Base-by-base conservation (phyloP, 768 basidiomycete genomes). In the Kondoa subrosea region DNA sequence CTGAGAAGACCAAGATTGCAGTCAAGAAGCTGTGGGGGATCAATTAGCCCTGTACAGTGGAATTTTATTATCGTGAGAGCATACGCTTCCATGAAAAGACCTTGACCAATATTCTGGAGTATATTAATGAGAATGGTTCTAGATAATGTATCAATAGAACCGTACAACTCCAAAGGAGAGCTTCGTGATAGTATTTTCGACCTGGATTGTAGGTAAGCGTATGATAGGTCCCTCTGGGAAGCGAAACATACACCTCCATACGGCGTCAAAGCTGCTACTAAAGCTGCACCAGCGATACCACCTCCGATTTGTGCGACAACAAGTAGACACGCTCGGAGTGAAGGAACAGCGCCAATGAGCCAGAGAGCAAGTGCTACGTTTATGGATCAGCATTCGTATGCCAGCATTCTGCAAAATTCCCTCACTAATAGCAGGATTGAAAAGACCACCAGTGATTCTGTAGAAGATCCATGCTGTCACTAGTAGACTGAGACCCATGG, bases 401-500 rank as follows among this genome's bases (percentile, higher is more conserved):
- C 17, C 1, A 15, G 16, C 58, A 62, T 1, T 0, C 8, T 4
- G 1, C 1, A 4, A 15, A 25, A 25, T 12, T 29, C 1, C 3
- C 21, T 0, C 25, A 15, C 30, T 17, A 1, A 40, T 31, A 17
- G 56, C 15, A 27, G 21, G 1, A 21, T 34, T 66, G 64, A 65
- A 65, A 17, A 65, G 63, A 26, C 68, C 27, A 34, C 17, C 4
- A 14, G 27, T 2, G 33, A 27, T 27, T 8, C 34, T 61, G 4
- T 63, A n/a, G 33, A 30, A 25, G 32, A n/a, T 32, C 60, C 70
- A 72, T 12, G 72, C 70, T 16, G 17, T 66, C 4, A 68, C 67
- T 0, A 67, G 67, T n/a, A 74, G 71, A 0, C 71, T 71, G 56
- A 74, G 64, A 12, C 73, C 73, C 66, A 72, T 70, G 2, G 58